Base-by-base conservation (phyloP, 2,329 filamentous ascomycete genomes). In the Fusarium sp. region DNA sequence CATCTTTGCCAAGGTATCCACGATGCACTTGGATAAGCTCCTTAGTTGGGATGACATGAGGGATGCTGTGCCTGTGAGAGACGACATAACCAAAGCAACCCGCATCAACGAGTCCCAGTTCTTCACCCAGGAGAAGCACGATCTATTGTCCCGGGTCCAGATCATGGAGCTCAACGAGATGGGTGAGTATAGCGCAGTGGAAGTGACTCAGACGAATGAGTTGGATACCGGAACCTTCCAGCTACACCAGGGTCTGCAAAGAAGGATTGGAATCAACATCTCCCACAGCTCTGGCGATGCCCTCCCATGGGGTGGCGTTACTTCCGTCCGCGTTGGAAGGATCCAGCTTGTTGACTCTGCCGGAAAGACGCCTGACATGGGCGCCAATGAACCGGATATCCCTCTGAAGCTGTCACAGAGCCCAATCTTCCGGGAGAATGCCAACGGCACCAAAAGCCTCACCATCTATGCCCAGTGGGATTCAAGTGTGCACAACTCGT, bases 11-110 rank as follows among this genome's bases (percentile, higher is more conserved):
- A 91, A 91, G 76, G 93, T 97, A 34, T 96, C 93, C 1, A 83
- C 90, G 0, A 97, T 97, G 90, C 96, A 99, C 80, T 86, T 99
- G 20, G 96, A 99, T 79, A 98, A 97, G 82, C 85, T 99, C 55
- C 87, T 97, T 11, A 99, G 96, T 81, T 99, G 96, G 96, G 96
- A 99, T 77, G 96, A 98, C 75, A 97, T 99, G 90, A 90, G 95
- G 63, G 95, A 99, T 79, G 86, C 87, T 16, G 84, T 89, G 54
- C 85, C 86, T 25, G 62, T 69, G 3, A 86, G 87, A 67, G 85
- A 86, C 60, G 83, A 83, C 42, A 85, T 83, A 62, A 78, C 82
- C 5, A 87, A 85, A 66, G 86, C 83, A 42, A 86, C 91, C 23
- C 87, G 96, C 10, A 90, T 99, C 70, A 90, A 93, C 11, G 96